Base-by-base conservation (phyloP, 169 alveolate species). In the Neospora caninum region DNA sequence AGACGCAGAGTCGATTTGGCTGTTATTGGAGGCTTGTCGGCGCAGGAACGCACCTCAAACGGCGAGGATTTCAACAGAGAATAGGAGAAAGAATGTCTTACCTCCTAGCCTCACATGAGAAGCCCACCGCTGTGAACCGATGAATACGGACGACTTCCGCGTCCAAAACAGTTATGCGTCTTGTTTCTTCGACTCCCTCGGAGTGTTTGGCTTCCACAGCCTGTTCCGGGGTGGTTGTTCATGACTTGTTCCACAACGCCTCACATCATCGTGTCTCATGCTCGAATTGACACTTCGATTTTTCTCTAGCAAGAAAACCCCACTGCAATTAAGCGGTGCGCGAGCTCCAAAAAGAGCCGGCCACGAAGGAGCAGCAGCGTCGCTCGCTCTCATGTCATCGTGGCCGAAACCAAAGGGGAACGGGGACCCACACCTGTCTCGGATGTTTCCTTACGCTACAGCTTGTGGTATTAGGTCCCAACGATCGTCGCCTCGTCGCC, bases 61-160 rank as follows among this genome's bases (percentile, higher is more conserved):
- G 25, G 67, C 36, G 42, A 29, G 31, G 67, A 41, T 53, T 53
- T 27, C 70, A 34, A n/a, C 41, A 42, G n/a, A 42, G 34, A 13
- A 31, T 16, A 6, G 36, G 38, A 43, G 67, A 38, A 49, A 49
- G 58, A 27, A 84, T 88, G 36, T 34, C 94, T 38, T 64, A 36
- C 91, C 95, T 92, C 43, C 95, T 87, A 45, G 70, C 93, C 34
- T 88, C 94, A 2, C 88, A n/a, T n/a, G 92, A 91, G 88, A 91
- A 93, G n/a, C 96, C 96, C 29, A 94, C 86, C 31, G 93, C 95
- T 53, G 39, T 69, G 0, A 92, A 88, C 0, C 88, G 88, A 83
- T 92, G 95, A 54, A 83, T 78, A 0, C 96, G 87, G 0, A 95
- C 95, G 4, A 86, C 82, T 58, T 95, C 97, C 49, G 94, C 97